Base-by-base conservation (phyloP, 352 stramenopile genomes). In the Globisporangium cylindrosporum region DNA sequence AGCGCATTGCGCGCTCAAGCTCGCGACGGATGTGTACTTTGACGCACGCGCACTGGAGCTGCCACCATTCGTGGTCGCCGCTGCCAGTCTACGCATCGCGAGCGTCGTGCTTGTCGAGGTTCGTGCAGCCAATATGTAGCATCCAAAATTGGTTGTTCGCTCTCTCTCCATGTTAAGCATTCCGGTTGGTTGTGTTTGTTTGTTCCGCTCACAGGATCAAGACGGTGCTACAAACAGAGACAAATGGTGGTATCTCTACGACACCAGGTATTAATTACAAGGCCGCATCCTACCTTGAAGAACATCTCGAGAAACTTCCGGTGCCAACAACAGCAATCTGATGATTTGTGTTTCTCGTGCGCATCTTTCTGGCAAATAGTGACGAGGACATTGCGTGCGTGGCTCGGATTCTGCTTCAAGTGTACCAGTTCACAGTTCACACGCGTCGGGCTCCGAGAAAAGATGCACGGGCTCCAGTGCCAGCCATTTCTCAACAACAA, bases 241-340 rank as follows among this genome's bases (percentile, higher is more conserved):
- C 27, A 87, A 84, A 61, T 87, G 79, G 79, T 87, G 79, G 79
- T 85, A 84, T 32, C 64, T 57, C 14, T 83, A 75, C 70, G 77
- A 85, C 63, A 76, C 77, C 4, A 85, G 77, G 79, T 87, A 62
- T 32, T 32, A 32, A 32, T 32, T 32, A 32, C 29, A 32, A 32
- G 4, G 29, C 29, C 29, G 8, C 29, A 32, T 32, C 29, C 29
- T 32, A 32, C 29, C 15, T n/a, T 51, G 43, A 51, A n/a, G 18
- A 51, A 22, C 18, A 4, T 12, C 18, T 10, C 20, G 43, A 9
- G 43, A 51, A 51, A 18, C 43, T 22, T 51, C 43, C 20, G 18
- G 18, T 51, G 18, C 43, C 20, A 51, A 51, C 38, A 49, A 8
- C 43, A 22, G 4, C 18, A 51, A 22, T 22, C 43, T 51, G 6